Evolutionary conservation across 169 alveolate genomes (phyloP), one percentile per base, ranked within the genome.

Genomic region (Eimeria sp.): DNA sequence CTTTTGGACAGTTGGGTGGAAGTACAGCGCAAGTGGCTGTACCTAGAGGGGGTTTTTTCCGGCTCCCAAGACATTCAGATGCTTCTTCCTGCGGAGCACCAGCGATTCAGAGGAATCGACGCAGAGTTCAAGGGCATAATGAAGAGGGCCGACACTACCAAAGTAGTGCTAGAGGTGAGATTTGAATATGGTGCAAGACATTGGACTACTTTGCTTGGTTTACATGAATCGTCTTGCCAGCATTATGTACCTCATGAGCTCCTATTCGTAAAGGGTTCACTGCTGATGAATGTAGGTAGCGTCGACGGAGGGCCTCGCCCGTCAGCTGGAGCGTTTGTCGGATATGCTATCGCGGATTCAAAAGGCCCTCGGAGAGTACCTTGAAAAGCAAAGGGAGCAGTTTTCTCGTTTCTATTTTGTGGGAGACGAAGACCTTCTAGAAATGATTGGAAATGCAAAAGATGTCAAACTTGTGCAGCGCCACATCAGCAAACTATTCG

Each of bases 361-460:
- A 97, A 99, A 99, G 95, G 99, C 99, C 18, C 97, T 99, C 49
- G 99, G 99, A 67, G 99, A 99, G 86, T 99, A 99, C 95, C 97
- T 99, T 65, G 99, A 99, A 96, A 99, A 99, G 87, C 99, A 99
- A 95, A 98, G 99, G 95, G 98, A 97, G 88, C 99, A 99, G 97
- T 99, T 99, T 95, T 99, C 99, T 30, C 98, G 99, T 47, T 99
- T 99, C 98, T 99, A 99, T 97, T 99, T 99, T 97, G 99, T 99
- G 18, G 99, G 96, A 40, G 99, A 99, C 97, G 99, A 99, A 92
- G 99, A 99, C 96, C 96, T 99, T 84, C 96, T 99, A 72, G 99
- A 99, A 96, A 99, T 99, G 98, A 99, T 99, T 92, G 99, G 99
- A 76, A 99, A 99, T 97, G 98, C 99, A 34, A 98, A 99, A 95